These are phyloP conservation scores for Auricularia auricula-judae DNA, from an alignment of 768 basidiomycete genomes.

Conservation along the genomic window DNA sequence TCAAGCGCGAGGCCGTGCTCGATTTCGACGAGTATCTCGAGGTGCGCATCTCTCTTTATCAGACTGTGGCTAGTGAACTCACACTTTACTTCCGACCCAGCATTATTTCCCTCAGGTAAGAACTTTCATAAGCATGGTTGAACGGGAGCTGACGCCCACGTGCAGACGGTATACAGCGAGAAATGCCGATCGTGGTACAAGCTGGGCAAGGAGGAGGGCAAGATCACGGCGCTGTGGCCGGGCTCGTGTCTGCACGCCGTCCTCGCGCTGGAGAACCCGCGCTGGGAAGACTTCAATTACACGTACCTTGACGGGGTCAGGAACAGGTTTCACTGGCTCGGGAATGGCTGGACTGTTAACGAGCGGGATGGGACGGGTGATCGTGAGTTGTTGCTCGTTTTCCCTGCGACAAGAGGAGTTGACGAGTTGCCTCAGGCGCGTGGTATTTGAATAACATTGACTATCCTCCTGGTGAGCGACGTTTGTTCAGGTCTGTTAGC, in stretches of 20 bases:
- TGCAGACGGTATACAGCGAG: constrained; percentile 45
- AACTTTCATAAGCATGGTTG: no score
- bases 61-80: no score
- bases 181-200: constrained; percentile 60
- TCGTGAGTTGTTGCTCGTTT: constrained; percentile 16
- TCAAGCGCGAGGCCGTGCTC: constrained; percentile 44
- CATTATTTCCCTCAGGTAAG: no score
- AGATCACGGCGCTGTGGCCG: constrained; percentile 49
- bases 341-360: constrained; percentile 46
- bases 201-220: constrained; percentile 45
- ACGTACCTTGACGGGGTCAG: constrained; percentile 30
- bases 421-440: no score
- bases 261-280: constrained; percentile 37
- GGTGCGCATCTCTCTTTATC: constrained; percentile 19
- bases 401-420: no score
- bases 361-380: constrained; percentile 33
- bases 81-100: no score
- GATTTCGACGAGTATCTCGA: constrained; percentile 54
- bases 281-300: constrained; percentile 57
- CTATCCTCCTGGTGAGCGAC: no score
- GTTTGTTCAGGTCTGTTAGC: no score
- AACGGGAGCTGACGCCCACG: no score
- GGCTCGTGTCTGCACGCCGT: constrained; percentile 44
- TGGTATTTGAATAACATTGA: no score
- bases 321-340: constrained; percentile 49